Percentiles rank a stretch among this genome's conserved stretches.
These are phyloP conservation scores for Gnetum montanum DNA, from an alignment of 75 land plant species.

Conservation along the genomic window DNA sequence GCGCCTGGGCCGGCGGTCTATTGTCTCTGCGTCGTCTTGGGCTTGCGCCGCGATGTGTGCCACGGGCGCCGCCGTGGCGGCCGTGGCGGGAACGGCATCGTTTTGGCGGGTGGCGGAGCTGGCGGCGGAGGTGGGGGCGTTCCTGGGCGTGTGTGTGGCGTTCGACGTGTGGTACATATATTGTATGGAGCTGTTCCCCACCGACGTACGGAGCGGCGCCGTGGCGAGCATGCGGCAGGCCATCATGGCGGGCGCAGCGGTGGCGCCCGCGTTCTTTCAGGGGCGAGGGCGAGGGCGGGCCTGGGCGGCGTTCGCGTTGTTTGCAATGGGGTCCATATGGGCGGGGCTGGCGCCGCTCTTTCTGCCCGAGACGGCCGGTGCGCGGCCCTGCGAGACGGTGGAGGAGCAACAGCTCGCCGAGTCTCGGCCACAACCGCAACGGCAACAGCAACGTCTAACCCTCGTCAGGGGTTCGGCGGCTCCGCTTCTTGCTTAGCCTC, in stretches of 20 bases:
- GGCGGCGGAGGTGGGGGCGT: constrained; percentile 14
- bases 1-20: constrained; percentile 12
- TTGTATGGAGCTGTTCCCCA: constrained; percentile 44
- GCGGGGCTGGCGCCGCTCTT: constrained; percentile 18
- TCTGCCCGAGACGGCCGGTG: constrained; percentile 36
- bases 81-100: too few relatives aligned
- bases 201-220: constrained; percentile 36
- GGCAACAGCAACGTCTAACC: too few relatives aligned
- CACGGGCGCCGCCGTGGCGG: neutral
- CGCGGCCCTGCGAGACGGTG: constrained; percentile 40
- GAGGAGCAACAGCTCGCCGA: constrained; percentile 34
- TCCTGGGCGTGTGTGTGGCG: constrained; percentile 32
- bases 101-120: constrained; percentile 14
- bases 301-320: constrained; percentile 22
- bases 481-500: too few relatives aligned
- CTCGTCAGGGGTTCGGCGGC: too few relatives aligned
- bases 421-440: too few relatives aligned
- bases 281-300: constrained; percentile 23
- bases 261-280: constrained; percentile 30
- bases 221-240: constrained; percentile 36
- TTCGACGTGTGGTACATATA: constrained; percentile 36
- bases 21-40: constrained; percentile 10
- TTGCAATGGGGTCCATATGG: constrained; percentile 14
- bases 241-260: constrained; percentile 33
- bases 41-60: constrained; percentile 10